These are phyloP conservation scores for Collybiopsis luxurians DNA, from an alignment of 768 basidiomycete genomes.

Conservation along the genomic window DNA sequence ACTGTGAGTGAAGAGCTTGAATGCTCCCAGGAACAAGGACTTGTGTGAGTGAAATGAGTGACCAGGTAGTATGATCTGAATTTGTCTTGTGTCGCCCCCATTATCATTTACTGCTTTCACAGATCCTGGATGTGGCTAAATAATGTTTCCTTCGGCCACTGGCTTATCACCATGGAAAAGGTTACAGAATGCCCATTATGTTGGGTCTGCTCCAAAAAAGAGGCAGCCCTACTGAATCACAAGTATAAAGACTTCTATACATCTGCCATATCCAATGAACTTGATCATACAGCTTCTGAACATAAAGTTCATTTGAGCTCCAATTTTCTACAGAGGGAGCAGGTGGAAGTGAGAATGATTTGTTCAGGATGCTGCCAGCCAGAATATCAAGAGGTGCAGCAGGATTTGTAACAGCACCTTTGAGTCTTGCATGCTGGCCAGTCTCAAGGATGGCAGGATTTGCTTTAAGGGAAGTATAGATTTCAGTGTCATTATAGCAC, in stretches of 20 bases:
- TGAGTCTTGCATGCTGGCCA: no score
- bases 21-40: slow-evolving; percentile 10
- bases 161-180: slow-evolving; percentile 8
- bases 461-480: no score
- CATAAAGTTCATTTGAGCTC: no score
- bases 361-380: no score
- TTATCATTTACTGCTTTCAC: not conserved
- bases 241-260: not conserved
- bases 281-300: not conserved
- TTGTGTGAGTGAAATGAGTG: slow-evolving; percentile 10
- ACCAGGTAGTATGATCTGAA: slow-evolving; percentile 5
- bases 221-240: slow-evolving; percentile 9
- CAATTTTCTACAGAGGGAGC: no score
- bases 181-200: slow-evolving; percentile 10
- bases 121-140: slow-evolving; percentile 4
- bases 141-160: slow-evolving; percentile 6
- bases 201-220: slow-evolving; percentile 2
- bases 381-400: no score
- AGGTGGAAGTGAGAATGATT: no score
- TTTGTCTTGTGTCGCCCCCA: not conserved
- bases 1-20: slow-evolving; percentile 9
- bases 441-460: no score
- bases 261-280: slow-evolving; percentile 13
- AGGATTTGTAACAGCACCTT: no score
- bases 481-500: no score